Evolutionary conservation across 179 eudicot genomes (phyloP).

Genomic region (Patellifolia procumbens): DNA sequence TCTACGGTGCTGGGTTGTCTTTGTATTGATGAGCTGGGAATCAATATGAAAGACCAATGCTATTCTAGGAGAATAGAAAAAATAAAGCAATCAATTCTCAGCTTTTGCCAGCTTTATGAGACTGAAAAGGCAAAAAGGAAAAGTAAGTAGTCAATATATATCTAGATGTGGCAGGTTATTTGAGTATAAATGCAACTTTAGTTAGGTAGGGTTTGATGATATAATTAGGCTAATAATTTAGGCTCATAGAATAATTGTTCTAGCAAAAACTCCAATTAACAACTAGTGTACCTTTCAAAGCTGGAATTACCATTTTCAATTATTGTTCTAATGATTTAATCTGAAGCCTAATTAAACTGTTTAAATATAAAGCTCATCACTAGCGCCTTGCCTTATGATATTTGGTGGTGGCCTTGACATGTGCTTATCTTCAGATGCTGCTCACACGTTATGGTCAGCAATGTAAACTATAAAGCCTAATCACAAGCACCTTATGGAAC

Average conservation of each 20-base stretch:
- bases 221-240: slow-evolving; percentile 4
- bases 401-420: not conserved
- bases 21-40: not conserved
- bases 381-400: no score
- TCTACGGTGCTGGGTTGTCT: not conserved
- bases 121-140: not conserved
- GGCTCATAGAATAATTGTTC: not conserved
- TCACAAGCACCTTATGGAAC: not conserved
- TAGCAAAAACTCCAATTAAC: not conserved
- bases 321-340: no score
- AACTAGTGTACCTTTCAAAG: not conserved
- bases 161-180: not conserved
- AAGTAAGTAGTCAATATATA: not conserved
- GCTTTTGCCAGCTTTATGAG: slow-evolving; percentile 10
- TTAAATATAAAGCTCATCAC: no score
- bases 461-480: not conserved
- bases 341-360: no score
- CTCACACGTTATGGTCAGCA: no score
- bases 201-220: slow-evolving; percentile 11
- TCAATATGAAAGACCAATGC: not conserved
- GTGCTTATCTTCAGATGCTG: not conserved
- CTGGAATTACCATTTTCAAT: not conserved
- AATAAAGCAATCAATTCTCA: not conserved
- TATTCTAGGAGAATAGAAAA: not conserved
- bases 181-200: not conserved